Evolutionary conservation across 2,329 filamentous ascomycete species (phyloP), one percentile per base, ranked within the genome.

Genomic region (Neopestalotiopsis sp.): DNA sequence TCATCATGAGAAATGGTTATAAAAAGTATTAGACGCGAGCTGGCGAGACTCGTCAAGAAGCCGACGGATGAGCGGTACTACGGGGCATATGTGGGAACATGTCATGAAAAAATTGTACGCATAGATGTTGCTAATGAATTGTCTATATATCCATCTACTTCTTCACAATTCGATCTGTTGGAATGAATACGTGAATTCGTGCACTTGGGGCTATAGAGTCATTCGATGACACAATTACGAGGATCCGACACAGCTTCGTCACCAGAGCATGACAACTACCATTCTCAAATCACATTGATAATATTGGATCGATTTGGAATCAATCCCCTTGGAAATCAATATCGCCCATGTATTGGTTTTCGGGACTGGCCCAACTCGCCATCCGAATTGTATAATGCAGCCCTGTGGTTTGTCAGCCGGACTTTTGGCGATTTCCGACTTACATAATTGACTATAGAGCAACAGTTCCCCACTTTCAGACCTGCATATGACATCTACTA

Each of bases 341-440:
- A 38, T 38, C 24, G 24, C 24, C 24, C 24, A 38, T 10, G 10
- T 10, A 38, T 6, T 38, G 34, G 34, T 38, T 38, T 38, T 49
- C 9, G 45, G 17, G 10, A 17, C 45, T 7, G 42, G 13, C 17
- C 45, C 7, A 52, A 52, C 45, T 52, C 45, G 45, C 45, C 17
- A 9, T 52, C 45, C 45, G 45, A 20, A 52, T 52, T 38, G 42
- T n/a, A 13, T 49, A 49, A 49, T 13, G 10, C 13, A n/a, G 42
- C 14, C 13, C 14, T 5, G 14, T 28, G 13, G 56, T 30, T 30
- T 59, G 57, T 59, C 57, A 30, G 57, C 20, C 57, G 57, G 57
- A 59, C 57, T 59, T 59, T 59, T 59, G 57, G 57, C 5, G 57
- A 30, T 28, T 28, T 17, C n/a, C 57, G n/a, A 59, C 34, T 38